Conservation (phyloP, 2,329 filamentous ascomycete genomes). For the Purpureocillium takamizusanense region DNA sequence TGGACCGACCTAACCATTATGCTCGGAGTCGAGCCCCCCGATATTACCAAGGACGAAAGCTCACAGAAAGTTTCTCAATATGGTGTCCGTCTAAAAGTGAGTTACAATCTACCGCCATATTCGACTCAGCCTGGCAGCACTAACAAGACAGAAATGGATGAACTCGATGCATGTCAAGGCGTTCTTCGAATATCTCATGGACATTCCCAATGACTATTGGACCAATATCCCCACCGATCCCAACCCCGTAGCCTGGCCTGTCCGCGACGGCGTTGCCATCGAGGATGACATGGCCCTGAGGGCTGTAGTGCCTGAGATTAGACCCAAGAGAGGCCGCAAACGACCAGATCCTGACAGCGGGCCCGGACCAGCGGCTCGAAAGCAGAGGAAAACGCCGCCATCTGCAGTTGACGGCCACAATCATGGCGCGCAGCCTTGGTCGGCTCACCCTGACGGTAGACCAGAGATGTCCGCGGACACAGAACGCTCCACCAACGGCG, state of each 20-base stretch:
- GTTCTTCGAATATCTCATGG: constrained; percentile 84
- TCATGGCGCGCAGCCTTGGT: constrained; percentile 33
- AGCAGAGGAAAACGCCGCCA: constrained; percentile 50
- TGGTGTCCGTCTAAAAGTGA: constrained; percentile 80
- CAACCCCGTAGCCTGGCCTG: constrained; percentile 52
- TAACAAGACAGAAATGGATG: constrained; percentile 69
- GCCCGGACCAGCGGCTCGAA: constrained; percentile 43
- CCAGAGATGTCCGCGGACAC: constrained; percentile 24
- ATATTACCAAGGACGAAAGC: constrained; percentile 74
- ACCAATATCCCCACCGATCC: constrained; percentile 60
- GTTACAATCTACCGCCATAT: constrained; percentile 4
- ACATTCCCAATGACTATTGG: constrained; percentile 72
- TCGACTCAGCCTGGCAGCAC: neutral
- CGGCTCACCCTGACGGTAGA: constrained; percentile 32
- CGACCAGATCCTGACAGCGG: constrained; percentile 54
- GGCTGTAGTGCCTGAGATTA: constrained; percentile 70
- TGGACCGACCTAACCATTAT: constrained; percentile 84
- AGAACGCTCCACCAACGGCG: constrained; percentile 21
- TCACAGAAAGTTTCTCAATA: constrained; percentile 93
- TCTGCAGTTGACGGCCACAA: constrained; percentile 29
- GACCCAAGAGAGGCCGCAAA: constrained; percentile 52
- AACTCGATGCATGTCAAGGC: constrained; percentile 91
- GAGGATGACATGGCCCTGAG: constrained; percentile 86
- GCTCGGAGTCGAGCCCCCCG: constrained; percentile 80
- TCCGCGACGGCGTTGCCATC: constrained; percentile 71